Evolutionary conservation across 495 filamentous ascomycete genomes (phyloP).

Genomic region (Lichina pygmaea): DNA sequence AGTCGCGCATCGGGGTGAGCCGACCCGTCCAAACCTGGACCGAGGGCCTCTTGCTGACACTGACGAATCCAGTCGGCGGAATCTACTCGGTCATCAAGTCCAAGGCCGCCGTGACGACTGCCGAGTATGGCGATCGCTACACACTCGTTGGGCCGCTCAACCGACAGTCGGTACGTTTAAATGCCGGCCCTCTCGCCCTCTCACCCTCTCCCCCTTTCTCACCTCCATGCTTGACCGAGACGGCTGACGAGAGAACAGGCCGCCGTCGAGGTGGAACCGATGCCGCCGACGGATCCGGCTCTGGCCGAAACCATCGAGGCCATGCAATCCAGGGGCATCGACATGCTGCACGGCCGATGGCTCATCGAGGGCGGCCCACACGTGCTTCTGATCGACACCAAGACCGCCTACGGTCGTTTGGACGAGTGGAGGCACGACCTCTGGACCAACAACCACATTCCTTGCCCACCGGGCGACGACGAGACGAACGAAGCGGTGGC

Average conservation of each 20-base stretch:
- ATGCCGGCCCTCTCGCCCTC: neutral
- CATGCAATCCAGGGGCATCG: conserved; percentile 78
- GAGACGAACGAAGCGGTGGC: conserved; percentile 96
- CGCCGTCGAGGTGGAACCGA: conserved; percentile 82
- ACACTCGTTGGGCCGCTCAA: conserved; percentile 89
- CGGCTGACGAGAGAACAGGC: conserved; percentile 23
- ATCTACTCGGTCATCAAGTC: conserved; percentile 99
- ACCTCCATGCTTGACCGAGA: neutral
- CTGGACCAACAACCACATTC: conserved; percentile 82
- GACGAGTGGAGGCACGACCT: conserved; percentile 96
- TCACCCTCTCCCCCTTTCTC: neutral
- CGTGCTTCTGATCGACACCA: conserved; percentile 83
- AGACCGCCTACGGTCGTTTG: conserved; percentile 68
- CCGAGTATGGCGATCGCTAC: conserved; percentile 94
- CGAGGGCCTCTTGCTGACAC: neutral
- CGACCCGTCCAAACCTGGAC: neutral
- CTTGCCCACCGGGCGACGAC: conserved; percentile 65
- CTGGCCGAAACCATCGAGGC: conserved; percentile 58
- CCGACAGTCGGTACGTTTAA: conserved; percentile 41
- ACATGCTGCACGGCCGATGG: conserved; percentile 84
- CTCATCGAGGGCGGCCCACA: conserved; percentile 88
- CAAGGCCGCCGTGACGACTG: conserved; percentile 89
- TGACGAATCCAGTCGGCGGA: conserved; percentile 42
- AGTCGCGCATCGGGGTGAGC: conserved; percentile 75
- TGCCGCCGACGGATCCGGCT: conserved; percentile 57